A percentile compares a stretch with the other conserved stretches of the same genome.
These are phyloP conservation scores for Candida schatavii DNA, from an alignment of 805 yeast genomes.

Conservation along the genomic window DNA sequence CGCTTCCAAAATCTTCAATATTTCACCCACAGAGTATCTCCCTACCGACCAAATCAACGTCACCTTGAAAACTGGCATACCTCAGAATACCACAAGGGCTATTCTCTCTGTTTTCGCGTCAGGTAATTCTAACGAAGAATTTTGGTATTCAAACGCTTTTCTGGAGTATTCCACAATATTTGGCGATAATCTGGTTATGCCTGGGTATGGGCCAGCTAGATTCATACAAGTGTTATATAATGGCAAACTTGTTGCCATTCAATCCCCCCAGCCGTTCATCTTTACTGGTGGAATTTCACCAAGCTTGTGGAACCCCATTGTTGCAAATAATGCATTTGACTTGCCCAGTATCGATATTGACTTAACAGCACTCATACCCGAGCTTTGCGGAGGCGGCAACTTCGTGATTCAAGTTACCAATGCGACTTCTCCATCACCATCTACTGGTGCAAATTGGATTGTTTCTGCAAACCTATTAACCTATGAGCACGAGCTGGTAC, in stretches of 20 bases:
- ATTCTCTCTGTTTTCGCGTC: conserved; percentile 53
- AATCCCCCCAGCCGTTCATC: conserved; percentile 62
- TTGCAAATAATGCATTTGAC: conserved; percentile 66
- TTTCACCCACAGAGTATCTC: conserved; percentile 42
- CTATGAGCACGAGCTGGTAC: conserved; percentile 43
- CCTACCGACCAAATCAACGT: conserved; percentile 33
- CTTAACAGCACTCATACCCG: conserved; percentile 60
- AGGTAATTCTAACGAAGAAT: conserved; percentile 72
- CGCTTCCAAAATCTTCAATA: conserved; percentile 34
- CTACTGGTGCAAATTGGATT: conserved; percentile 45
- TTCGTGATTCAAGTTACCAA: conserved; percentile 13
- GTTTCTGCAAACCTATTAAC: conserved; percentile 47
- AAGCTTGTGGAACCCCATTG: conserved; percentile 69
- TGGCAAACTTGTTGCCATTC: conserved; percentile 51
- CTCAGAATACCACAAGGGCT: conserved; percentile 52
- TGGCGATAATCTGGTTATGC: conserved; percentile 25
- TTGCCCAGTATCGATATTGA: conserved; percentile 62
- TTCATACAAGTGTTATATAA: conserved; percentile 57
- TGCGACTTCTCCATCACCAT: background rate
- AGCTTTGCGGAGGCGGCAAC: conserved; percentile 46
- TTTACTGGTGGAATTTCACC: conserved; percentile 76
- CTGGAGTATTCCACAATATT: conserved; percentile 35
- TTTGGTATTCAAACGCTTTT: conserved; percentile 62
- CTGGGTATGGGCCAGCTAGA: conserved; percentile 65
- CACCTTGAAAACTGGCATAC: conserved; percentile 35